phyloP scores from a whole-genome alignment of 2,329 filamentous ascomycete species.

The Alternaria solani region DNA sequence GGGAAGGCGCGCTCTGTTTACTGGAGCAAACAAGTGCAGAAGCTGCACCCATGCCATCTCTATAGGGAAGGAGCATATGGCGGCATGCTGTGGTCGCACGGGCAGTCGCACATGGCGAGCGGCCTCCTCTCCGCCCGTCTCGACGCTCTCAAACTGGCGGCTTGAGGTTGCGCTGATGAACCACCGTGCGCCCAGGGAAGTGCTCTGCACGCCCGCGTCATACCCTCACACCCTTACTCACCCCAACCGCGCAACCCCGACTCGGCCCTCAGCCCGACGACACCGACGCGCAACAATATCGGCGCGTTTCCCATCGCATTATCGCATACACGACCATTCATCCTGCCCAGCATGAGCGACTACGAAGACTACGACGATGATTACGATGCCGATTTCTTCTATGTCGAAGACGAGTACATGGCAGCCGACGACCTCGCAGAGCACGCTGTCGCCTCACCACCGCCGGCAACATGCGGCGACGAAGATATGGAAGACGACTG shows the following conservation, averaged over 20 bases:
- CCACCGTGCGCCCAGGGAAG: slow-evolving; percentile 17
- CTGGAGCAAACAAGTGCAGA: slow-evolving; percentile 17
- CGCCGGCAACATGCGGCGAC: slow-evolving; percentile 42
- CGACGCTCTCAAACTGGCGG: slow-evolving; percentile 4
- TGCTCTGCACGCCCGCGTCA: slow-evolving; percentile 16
- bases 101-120: not conserved
- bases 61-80: slow-evolving; percentile 11
- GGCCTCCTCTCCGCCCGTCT: slow-evolving; percentile 3
- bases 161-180: slow-evolving; percentile 11
- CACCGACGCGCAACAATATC: not conserved
- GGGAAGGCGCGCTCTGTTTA: slow-evolving; percentile 30
- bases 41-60: slow-evolving; percentile 5
- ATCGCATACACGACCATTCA: slow-evolving; percentile 6
- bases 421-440: slow-evolving; percentile 60
- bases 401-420: slow-evolving; percentile 56
- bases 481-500: slow-evolving; percentile 51
- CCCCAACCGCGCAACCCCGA: slow-evolving; percentile 1
- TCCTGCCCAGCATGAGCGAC: slow-evolving; percentile 49
- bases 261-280: slow-evolving; percentile 3
- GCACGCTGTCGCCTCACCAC: slow-evolving; percentile 56
- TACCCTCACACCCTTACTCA: slow-evolving; percentile 5
- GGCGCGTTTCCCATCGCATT: not conserved
- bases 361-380: slow-evolving; percentile 52
- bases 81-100: not conserved
- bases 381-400: slow-evolving; percentile 56